Base-by-base conservation (phyloP, 106 monocot genomes). In the Allium sativum region DNA sequence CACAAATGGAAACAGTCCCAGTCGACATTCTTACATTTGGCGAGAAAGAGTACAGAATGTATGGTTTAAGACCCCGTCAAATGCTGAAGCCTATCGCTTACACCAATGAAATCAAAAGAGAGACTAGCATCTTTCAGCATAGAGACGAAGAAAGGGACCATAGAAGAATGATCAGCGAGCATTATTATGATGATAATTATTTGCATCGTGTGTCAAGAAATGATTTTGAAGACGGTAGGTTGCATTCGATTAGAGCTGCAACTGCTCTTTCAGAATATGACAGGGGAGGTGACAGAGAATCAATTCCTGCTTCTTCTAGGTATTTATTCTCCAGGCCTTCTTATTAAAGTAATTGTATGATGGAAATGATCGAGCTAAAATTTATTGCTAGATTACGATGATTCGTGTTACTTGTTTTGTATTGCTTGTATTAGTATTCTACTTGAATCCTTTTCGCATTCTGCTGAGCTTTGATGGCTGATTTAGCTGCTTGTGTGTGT, bases 321-420 rank as follows among this genome's bases (percentile, higher is more conserved):
- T 75, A 75, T 46, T 69, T 68, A 1, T 75, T 75, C 51, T 68
- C 68, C 19, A 68, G 74, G 19, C 74, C 74, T 14, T 45, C 74
- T 31, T 31, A 31, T 31, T 31, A 31, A 5, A 31, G n/a, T n/a
- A n/a, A n/a, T n/a, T 31, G 31, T 31, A 31, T 31, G 31, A 31
- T 31, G 31, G 5, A 31, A 31, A 31, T 31, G 31, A 31, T 31
- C 31, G 5, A 31, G 31, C 5, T 31, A 31, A 31, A 31, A 31
- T 3, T 31, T 31, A 31, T 31, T 31, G 31, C 31, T 31, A 31
- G 31, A 31, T 31, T 31, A 31, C 5, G 31, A 31, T 31, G 31
- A 31, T 31, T 31, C 31, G 31, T 1, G 5, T 31, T 31, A 31
- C 31, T 31, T 31, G 31, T 31, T 5, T 31, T 0, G 31, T 31